phyloP scores from a whole-genome alignment of 129 eudicot species.

The Scalesia atractyloides region DNA sequence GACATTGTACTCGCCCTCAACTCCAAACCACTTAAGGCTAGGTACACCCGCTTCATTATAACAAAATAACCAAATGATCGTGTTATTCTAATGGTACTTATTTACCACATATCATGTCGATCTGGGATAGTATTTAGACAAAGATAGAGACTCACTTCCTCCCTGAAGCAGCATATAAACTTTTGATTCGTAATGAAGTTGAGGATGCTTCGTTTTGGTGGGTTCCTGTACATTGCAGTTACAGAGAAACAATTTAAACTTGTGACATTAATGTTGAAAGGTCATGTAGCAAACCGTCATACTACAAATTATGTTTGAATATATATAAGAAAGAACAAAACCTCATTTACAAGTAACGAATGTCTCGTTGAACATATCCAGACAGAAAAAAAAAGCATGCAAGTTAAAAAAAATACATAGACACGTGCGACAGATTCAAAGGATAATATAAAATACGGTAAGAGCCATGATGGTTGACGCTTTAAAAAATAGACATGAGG shows the following conservation, averaged over 20 bases:
- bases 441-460: background rate
- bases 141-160: conserved; percentile 65
- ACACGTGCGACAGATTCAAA: conserved; percentile 2
- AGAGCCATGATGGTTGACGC: background rate
- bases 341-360: background rate
- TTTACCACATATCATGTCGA: too few species aligned
- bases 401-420: background rate
- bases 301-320: background rate
- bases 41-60: conserved; percentile 80
- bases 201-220: conserved; percentile 82
- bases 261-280: background rate
- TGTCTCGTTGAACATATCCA: background rate
- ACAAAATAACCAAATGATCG: conserved; percentile 14
- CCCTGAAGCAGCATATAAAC: conserved; percentile 80
- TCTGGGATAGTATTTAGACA: background rate
- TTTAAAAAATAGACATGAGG: background rate
- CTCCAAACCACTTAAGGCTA: conserved; percentile 93
- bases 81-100: background rate
- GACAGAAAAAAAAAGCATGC: background rate
- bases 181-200: conserved; percentile 81
- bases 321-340: background rate
- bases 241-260: conserved; percentile 2
- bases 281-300: background rate
- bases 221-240: conserved; percentile 54
- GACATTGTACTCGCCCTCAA: conserved; percentile 87